These are phyloP conservation scores for Rhipidocladum racemiflorum DNA, from an alignment of 176 grass and related monocot species.

Conservation along the genomic window DNA sequence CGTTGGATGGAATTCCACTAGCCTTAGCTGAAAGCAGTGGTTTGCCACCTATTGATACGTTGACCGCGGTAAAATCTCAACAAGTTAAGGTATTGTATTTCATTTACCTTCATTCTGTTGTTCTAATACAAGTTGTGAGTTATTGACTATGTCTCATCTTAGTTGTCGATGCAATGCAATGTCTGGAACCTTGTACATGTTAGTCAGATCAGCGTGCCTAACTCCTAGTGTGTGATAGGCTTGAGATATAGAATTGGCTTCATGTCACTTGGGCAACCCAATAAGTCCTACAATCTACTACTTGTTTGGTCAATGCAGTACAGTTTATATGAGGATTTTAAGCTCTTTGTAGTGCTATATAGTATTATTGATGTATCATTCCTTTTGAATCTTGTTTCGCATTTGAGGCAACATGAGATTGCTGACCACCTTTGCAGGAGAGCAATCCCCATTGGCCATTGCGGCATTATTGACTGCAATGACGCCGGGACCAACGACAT, in stretches of 20 bases:
- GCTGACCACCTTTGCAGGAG: slow-evolving; percentile 46
- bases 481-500: slow-evolving; percentile 59
- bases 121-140: neutral
- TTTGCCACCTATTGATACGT: slow-evolving; percentile 72
- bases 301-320: neutral
- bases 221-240: neutral
- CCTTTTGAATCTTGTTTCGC: neutral
- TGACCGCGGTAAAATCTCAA: slow-evolving; percentile 81
- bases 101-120: too few species aligned
- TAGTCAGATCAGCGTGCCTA: neutral
- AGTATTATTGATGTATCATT: neutral
- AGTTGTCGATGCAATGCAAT: neutral
- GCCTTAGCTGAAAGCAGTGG: slow-evolving; percentile 89
- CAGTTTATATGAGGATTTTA: neutral
- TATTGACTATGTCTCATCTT: neutral
- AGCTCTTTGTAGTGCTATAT: neutral
- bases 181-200: neutral
- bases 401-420: neutral
- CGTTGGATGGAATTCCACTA: slow-evolving; percentile 71
- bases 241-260: neutral
- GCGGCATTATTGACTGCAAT: slow-evolving; percentile 72
- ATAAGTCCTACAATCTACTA: neutral
- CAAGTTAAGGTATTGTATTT: slow-evolving; percentile 66
- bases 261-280: neutral
- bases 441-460: slow-evolving; percentile 45